These are phyloP conservation scores for Sanghuangporus weigelae DNA, from an alignment of 1,284 basidiomycete genomes.

Conservation along the genomic window DNA sequence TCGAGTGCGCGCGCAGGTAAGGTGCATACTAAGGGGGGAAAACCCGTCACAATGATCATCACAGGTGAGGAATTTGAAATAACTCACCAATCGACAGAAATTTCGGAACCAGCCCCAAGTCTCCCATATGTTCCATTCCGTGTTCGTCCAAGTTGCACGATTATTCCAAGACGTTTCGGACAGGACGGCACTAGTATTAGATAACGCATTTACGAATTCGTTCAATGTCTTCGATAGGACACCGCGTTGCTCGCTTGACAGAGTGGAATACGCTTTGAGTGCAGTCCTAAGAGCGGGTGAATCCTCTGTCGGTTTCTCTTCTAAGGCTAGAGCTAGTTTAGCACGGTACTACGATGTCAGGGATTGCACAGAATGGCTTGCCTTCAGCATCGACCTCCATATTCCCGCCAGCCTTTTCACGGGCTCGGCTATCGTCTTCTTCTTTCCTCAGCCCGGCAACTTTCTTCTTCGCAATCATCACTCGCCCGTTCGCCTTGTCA, in stretches of 20 bases:
- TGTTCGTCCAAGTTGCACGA: conserved; percentile 59
- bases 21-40: conserved; percentile 55
- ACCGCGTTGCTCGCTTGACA: conserved; percentile 68
- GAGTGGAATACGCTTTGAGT: conserved; percentile 63
- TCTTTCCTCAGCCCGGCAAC: conserved; percentile 75
- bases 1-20: conserved; percentile 64
- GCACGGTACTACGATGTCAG: not conserved
- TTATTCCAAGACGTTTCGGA: conserved; percentile 62
- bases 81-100: conserved; percentile 71
- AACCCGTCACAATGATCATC: conserved; percentile 8
- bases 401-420: conserved; percentile 54
- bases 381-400: conserved; percentile 73
- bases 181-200: conserved; percentile 37
- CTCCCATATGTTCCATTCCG: conserved; percentile 78
- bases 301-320: conserved; percentile 47
- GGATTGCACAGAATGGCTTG: conserved; percentile 37
- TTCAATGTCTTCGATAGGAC: conserved; percentile 63
- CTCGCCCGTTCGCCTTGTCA: conserved; percentile 86
- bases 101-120: conserved; percentile 86
- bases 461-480: conserved; percentile 69
- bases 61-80: conserved; percentile 4
- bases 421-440: conserved; percentile 79
- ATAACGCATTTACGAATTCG: conserved; percentile 64
- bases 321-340: conserved; percentile 23
- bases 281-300: conserved; percentile 64